Evolutionary conservation across 306 rosid species (phyloP).

Genomic region (Dryas drummondii): DNA sequence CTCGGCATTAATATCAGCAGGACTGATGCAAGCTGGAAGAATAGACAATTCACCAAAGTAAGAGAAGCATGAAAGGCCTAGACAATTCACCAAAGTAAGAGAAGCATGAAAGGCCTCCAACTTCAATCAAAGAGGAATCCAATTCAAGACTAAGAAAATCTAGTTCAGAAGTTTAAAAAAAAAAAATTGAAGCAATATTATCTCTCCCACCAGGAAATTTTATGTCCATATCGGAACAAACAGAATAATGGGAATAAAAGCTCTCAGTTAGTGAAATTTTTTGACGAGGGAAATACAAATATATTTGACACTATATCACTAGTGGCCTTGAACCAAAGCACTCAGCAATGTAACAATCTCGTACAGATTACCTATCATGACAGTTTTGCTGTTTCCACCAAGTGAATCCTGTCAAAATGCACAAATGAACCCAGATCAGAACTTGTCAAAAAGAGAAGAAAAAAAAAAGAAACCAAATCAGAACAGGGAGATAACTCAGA

Average conservation of each 20-base stretch:
- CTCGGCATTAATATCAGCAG: conserved; percentile 80
- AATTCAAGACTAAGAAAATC: conserved; percentile 10
- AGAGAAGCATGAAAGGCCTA: conserved; percentile 31
- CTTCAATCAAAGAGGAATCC: conserved; percentile 14
- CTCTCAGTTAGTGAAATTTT: conserved; percentile 8
- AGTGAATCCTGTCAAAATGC: conserved; percentile 73
- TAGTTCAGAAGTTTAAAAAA: background rate
- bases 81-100: conserved; percentile 27
- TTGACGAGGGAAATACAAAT: conserved; percentile 19
- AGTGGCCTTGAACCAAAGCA: background rate
- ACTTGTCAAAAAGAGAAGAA: background rate
- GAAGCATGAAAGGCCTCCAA: conserved; percentile 25
- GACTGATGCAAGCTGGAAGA: conserved; percentile 77
- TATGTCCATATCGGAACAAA: background rate
- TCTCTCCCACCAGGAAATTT: background rate
- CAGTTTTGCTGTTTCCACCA: conserved; percentile 89
- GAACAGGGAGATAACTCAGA: background rate
- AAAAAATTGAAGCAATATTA: background rate
- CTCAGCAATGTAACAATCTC: conserved; percentile 7
- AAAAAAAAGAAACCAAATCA: conserved; percentile 1
- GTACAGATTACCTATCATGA: conserved; percentile 70
- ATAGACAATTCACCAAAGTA: conserved; percentile 24
- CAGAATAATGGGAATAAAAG: background rate
- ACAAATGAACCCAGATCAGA: conserved; percentile 25
- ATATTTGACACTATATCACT: background rate